Base-by-base conservation (phyloP, 192 early-diverging fungal species). In the Spizellomyces punctatus region DNA sequence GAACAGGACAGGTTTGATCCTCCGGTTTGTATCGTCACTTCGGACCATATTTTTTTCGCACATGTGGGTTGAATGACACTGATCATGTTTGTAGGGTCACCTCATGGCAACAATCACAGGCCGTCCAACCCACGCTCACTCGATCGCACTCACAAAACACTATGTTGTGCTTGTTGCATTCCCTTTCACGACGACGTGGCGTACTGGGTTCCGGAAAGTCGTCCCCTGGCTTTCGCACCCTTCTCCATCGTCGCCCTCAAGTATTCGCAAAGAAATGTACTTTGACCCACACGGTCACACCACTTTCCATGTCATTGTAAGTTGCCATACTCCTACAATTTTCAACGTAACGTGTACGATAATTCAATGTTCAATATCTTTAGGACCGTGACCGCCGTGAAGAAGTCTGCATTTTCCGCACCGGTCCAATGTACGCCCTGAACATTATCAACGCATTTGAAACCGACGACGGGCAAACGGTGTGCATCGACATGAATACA, bases 231-330 rank as follows among this genome's bases (percentile, higher is more conserved):
- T 21, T 45, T 41, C 16, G 16, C 5, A 41, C 17, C 17, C 22
- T 54, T 19, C 50, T 12, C 50, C 50, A 54, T 12, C 50, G 14
- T n/a, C 50, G 59, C 22, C 17, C 10, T 46, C 69, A 36, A 17
- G 14, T 17, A 3, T 49, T 10, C 41, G 19, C 4, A 6, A 56
- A 8, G 71, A 64, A 9, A 9, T 71, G 46, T 47, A 76, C 10
- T 76, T 76, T 61, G 75, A 76, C 46, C 46, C 63, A 1, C 27
- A 55, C 10, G 75, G 64, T 63, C 17, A 17, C 27, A 71, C 69
- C 5, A 66, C 44, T 0, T 76, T 76, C 61, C 69, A 76, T 61
- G 75, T 76, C 14, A 71, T 76, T 55, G 75, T 76, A 66, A 65
- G 75, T 64, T 5, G 4, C 9, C 5, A 17, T 5, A 7, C 54